These are phyloP conservation scores for Microcos paniculata DNA, from an alignment of 345 rosid species.

Conservation along the genomic window DNA sequence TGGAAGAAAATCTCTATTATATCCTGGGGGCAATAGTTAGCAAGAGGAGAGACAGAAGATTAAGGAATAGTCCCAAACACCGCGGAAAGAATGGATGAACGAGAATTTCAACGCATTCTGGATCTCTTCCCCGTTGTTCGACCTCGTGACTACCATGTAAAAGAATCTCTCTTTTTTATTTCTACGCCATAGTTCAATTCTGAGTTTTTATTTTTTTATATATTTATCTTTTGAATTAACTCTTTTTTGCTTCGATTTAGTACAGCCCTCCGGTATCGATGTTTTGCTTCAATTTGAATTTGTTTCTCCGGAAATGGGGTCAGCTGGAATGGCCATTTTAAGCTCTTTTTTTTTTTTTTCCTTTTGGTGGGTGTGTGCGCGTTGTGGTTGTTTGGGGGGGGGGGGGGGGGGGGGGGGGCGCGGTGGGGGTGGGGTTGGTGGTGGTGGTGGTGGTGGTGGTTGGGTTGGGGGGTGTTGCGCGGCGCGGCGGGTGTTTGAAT, in stretches of 20 bases:
- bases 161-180: constrained; percentile 4
- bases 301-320: background rate
- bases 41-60: background rate
- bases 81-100: constrained; percentile 58
- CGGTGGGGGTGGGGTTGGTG: no score
- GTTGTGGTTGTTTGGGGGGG: no score
- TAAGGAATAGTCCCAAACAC: background rate
- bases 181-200: background rate
- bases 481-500: no score
- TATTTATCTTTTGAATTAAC: background rate
- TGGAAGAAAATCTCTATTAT: no score
- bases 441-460: no score
- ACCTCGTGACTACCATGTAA: constrained; percentile 65
- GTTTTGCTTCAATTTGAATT: background rate
- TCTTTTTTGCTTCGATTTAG: background rate
- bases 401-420: no score
- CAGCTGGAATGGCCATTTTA: background rate
- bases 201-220: background rate
- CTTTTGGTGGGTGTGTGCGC: no score
- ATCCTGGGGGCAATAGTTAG: no score
- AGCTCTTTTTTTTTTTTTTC: no score
- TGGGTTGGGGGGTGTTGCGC: no score
- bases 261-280: background rate
- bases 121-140: constrained; percentile 83
- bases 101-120: constrained; percentile 71